Percentiles rank a stretch among this genome's conserved stretches.
Evolutionary conservation across 306 rosid species (phyloP).

Genomic region (Cucurbita pepo): DNA sequence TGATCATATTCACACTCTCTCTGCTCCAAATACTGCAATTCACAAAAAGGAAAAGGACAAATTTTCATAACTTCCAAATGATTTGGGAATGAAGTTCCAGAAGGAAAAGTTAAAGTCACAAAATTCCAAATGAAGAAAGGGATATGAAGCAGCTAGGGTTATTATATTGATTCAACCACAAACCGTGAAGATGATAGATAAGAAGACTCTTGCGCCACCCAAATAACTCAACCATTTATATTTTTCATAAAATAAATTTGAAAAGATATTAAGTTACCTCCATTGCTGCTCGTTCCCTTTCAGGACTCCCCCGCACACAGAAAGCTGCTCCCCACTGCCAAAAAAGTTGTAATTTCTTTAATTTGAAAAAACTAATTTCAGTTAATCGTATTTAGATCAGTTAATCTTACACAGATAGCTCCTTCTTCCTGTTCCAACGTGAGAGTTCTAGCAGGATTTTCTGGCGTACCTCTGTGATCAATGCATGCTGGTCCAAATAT

Average conservation of each 20-base stretch:
- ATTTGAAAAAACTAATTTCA: too few species aligned
- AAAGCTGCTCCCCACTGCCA: constrained; percentile 86
- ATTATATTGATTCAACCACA: neutral
- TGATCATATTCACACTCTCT: constrained; percentile 33
- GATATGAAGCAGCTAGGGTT: neutral
- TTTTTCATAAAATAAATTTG: neutral
- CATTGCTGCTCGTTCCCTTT: constrained; percentile 67
- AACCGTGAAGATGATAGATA: neutral
- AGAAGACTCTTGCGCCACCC: neutral
- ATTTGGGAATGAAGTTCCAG: neutral
- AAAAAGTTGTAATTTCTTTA: too few species aligned
- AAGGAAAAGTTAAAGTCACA: neutral
- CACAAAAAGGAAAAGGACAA: neutral
- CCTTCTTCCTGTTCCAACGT: constrained; percentile 72
- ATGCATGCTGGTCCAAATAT: constrained; percentile 48
- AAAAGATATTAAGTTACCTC: constrained; percentile 35
- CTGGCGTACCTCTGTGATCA: constrained; percentile 91
- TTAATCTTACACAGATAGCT: constrained; percentile 53
- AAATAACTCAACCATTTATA: neutral
- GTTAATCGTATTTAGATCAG: neutral
- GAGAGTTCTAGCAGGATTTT: constrained; percentile 89
- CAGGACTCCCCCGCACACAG: constrained; percentile 69
- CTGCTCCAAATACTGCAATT: constrained; percentile 54
- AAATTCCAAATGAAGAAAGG: neutral
- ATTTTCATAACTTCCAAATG: neutral